Evolutionary conservation across 2,329 filamentous ascomycete species (phyloP).

Genomic region (Thermomyces lanuginosus): DNA sequence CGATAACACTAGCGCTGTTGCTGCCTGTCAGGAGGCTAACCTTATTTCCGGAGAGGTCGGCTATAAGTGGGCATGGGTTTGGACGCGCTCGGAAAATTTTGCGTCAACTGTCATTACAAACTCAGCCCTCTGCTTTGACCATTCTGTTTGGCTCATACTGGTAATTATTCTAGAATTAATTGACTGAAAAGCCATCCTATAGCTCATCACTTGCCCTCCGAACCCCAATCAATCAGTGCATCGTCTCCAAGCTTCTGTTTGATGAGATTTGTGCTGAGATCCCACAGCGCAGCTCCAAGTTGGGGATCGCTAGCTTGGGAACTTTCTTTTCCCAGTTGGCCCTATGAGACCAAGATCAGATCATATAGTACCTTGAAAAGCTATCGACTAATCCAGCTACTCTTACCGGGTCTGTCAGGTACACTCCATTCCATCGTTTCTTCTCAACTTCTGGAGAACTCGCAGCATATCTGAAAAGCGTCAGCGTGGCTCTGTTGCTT

Average conservation of each 20-base stretch:
- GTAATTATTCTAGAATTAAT: no score
- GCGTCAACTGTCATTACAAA: no score
- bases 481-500: neutral
- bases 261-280: conserved; percentile 24
- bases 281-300: conserved; percentile 26
- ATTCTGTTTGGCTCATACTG: no score
- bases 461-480: conserved; percentile 13
- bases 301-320: conserved; percentile 23
- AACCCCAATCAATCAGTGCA: no score
- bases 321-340: conserved; percentile 23
- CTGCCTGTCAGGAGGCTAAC: no score
- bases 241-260: conserved; percentile 27
- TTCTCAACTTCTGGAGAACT: conserved; percentile 28
- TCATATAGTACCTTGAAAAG: neutral
- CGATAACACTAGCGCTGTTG: no score
- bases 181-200: no score
- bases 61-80: no score
- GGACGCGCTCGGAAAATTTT: no score
- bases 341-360: conserved; percentile 8
- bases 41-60: no score
- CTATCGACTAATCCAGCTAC: neutral
- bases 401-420: conserved; percentile 24
- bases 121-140: no score
- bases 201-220: no score
- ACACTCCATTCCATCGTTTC: conserved; percentile 28